Conservation (phyloP, 352 stramenopile species). For the Globisporangium orthogonon region DNA sequence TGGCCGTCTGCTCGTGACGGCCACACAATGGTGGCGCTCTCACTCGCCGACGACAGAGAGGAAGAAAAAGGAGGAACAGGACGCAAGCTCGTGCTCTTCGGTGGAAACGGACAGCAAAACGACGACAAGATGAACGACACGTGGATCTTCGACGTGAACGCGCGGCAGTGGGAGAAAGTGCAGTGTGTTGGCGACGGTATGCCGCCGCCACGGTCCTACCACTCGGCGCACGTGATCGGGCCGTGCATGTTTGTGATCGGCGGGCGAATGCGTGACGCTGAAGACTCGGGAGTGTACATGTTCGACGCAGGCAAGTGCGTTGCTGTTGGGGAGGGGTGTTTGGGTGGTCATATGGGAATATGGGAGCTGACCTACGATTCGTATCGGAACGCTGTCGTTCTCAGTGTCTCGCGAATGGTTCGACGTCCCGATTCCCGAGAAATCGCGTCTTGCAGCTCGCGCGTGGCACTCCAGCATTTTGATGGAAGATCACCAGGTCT, state of each 20-base stretch:
- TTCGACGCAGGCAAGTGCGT: conserved; percentile 31
- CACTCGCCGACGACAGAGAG: not conserved
- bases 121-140: conserved; percentile 65
- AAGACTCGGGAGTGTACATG: conserved; percentile 44
- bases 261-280: conserved; percentile 36
- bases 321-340: not conserved
- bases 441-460: conserved; percentile 25
- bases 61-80: not conserved
- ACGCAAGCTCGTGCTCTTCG: conserved; percentile 37
- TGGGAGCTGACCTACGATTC: not conserved
- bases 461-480: conserved; percentile 69
- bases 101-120: conserved; percentile 64
- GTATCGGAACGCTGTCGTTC: too few species aligned
- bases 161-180: conserved; percentile 28
- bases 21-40: conserved; percentile 44
- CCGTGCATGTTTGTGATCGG: conserved; percentile 56
- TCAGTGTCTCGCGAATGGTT: conserved; percentile 33
- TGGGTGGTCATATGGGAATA: not conserved
- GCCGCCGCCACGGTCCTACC: conserved; percentile 52
- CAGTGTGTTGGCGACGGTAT: conserved; percentile 24
- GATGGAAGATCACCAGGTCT: conserved; percentile 23
- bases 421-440: conserved; percentile 27
- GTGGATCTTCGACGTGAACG: conserved; percentile 47
- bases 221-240: conserved; percentile 46
- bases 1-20: conserved; percentile 49